These are phyloP conservation scores for Tricholomella constricta DNA, from an alignment of 768 basidiomycete genomes.

Conservation along the genomic window DNA sequence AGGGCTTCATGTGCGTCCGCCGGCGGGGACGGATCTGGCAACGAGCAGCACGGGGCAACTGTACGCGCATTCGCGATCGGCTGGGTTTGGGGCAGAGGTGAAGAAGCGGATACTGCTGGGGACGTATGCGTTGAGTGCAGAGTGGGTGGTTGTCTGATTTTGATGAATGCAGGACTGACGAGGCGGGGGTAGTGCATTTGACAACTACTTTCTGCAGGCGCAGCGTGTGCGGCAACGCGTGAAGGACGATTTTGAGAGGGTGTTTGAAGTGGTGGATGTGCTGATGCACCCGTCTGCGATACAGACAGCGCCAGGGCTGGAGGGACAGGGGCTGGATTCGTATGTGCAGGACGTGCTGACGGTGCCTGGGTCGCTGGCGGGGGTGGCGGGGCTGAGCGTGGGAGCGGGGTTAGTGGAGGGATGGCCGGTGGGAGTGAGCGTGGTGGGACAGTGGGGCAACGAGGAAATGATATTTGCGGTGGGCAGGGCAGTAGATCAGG, in stretches of 20 bases:
- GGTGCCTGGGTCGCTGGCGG: slow-evolving; percentile 89
- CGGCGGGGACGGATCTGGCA: slow-evolving; percentile 40
- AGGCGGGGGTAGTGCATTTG: slow-evolving; percentile 70
- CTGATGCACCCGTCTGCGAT: slow-evolving; percentile 88
- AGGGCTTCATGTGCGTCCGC: slow-evolving; percentile 57
- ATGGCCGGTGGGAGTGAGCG: slow-evolving; percentile 84
- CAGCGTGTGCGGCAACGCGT: slow-evolving; percentile 76
- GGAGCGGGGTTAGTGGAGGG: slow-evolving; percentile 59
- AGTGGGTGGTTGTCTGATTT: slow-evolving; percentile 51
- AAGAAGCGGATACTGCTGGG: slow-evolving; percentile 86
- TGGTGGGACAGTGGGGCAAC: slow-evolving; percentile 88
- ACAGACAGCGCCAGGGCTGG: slow-evolving; percentile 72
- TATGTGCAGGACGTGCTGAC: slow-evolving; percentile 94
- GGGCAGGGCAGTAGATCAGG: slow-evolving; percentile 46
- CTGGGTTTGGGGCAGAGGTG: slow-evolving; percentile 83
- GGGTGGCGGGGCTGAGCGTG: slow-evolving; percentile 79
- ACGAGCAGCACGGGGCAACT: slow-evolving; percentile 46
- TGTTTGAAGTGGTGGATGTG: slow-evolving; percentile 78
- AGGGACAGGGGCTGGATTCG: slow-evolving; percentile 39
- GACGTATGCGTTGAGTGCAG: slow-evolving; percentile 88
- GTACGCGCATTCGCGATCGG: slow-evolving; percentile 68
- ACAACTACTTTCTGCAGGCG: slow-evolving; percentile 96
- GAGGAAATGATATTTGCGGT: slow-evolving; percentile 62
- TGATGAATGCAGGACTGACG: neutral
- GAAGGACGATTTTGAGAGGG: slow-evolving; percentile 68